These are phyloP conservation scores for Viola pubescens DNA, from an alignment of 441 rosid species.

Conservation along the genomic window DNA sequence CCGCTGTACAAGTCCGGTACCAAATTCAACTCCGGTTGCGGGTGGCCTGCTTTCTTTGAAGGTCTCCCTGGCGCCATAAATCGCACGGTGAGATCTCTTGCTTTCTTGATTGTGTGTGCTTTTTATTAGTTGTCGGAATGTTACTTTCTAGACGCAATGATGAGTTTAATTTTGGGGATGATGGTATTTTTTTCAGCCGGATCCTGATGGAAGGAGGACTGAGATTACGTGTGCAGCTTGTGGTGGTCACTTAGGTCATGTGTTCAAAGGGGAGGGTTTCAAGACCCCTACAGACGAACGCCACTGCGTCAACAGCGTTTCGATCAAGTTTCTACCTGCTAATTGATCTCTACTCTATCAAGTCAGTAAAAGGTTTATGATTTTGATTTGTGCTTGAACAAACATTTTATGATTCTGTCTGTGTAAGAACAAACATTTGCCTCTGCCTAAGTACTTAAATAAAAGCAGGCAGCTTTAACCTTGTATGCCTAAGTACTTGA, in stretches of 20 bases:
- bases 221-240: constrained; percentile 92
- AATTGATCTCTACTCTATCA: constrained; percentile 14
- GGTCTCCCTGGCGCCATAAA: constrained; percentile 64
- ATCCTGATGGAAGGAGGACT: constrained; percentile 73
- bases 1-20: constrained; percentile 55
- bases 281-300: constrained; percentile 77
- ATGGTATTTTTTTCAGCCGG: constrained; percentile 36
- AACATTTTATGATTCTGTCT: no score
- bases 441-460: no score
- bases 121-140: background rate
- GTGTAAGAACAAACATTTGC: no score
- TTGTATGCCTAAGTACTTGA: no score
- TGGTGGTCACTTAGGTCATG: constrained; percentile 90
- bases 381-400: no score
- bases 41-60: constrained; percentile 81
- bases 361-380: no score
- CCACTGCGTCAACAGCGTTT: constrained; percentile 63
- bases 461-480: no score
- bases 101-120: background rate
- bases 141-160: background rate
- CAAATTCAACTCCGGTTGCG: constrained; percentile 69
- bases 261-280: constrained; percentile 79
- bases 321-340: constrained; percentile 55
- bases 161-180: background rate
- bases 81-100: constrained; percentile 34